Conservation (phyloP, 1,284 basidiomycete species). For the Ceraceosorus guamensis region DNA sequence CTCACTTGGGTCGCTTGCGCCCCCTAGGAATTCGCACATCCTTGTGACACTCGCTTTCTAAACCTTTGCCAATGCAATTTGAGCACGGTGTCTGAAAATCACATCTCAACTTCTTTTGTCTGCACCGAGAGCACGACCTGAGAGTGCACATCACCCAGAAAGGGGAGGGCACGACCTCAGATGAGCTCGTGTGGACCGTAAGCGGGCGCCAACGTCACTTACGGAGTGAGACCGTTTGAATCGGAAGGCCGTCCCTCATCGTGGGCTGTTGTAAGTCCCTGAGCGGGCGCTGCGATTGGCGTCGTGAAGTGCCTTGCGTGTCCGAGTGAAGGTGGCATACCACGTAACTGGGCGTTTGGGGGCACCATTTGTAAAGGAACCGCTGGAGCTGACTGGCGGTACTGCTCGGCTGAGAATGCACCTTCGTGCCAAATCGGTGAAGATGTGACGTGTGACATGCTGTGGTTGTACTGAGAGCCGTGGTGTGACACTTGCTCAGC, state of each 20-base stretch:
- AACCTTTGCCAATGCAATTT: slow-evolving; percentile 28
- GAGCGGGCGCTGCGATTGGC: neutral
- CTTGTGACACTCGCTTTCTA: slow-evolving; percentile 26
- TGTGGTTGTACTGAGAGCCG: no score
- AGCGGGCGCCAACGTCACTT: neutral
- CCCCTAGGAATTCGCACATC: slow-evolving; percentile 25
- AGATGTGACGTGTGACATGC: no score
- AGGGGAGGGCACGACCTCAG: no score
- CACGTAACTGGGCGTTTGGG: no score
- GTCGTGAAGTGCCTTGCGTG: neutral
- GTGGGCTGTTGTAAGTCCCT: neutral
- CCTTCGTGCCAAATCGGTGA: no score
- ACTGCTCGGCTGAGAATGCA: no score
- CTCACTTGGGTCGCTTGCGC: slow-evolving; percentile 20
- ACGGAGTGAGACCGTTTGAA: neutral
- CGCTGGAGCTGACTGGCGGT: no score
- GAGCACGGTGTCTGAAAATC: slow-evolving; percentile 7
- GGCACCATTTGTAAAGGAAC: no score
- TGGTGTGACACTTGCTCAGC: no score
- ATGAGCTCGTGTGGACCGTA: neutral
- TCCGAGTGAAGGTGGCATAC: no score
- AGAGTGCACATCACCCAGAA: neutral
- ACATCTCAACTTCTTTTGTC: slow-evolving; percentile 6
- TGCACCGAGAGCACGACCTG: slow-evolving; percentile 2
- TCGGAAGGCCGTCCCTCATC: no score